Conservation (phyloP, 2,329 filamentous ascomycete genomes). For the Botryosphaeria dothidea region DNA sequence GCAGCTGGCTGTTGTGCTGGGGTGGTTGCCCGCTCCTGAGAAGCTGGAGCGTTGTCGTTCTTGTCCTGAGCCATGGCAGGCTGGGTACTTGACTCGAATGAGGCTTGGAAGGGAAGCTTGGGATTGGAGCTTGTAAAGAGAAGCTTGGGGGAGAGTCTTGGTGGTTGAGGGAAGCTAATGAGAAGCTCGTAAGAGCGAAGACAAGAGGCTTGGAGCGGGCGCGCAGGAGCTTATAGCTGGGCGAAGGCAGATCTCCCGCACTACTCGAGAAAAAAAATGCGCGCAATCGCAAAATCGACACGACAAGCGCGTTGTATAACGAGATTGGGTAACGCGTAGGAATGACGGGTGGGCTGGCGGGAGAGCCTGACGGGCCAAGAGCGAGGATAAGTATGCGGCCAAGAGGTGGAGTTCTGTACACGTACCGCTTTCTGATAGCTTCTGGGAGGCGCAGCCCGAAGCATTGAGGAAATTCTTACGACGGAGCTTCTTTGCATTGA, state of each 20-base stretch:
- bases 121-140: not conserved
- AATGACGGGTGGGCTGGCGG: not conserved
- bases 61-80: not conserved
- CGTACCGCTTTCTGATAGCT: not conserved
- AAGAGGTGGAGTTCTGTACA: not conserved
- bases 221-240: not conserved
- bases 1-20: not conserved
- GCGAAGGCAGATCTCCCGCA: not conserved
- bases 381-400: not conserved
- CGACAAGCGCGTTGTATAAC: not conserved
- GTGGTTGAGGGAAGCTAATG: not conserved
- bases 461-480: not conserved
- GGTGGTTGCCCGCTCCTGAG: not conserved
- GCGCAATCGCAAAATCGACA: not conserved
- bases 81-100: not conserved
- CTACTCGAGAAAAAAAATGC: not conserved
- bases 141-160: not conserved
- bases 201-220: not conserved
- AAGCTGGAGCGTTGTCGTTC: not conserved
- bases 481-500: conserved; percentile 4
- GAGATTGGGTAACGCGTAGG: not conserved
- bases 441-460: not conserved
- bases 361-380: not conserved
- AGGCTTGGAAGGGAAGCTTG: not conserved
- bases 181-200: not conserved